Conservation (phyloP, 2,329 filamentous ascomycete species). For the Ophiocordyceps camponoti-rufipedis region DNA sequence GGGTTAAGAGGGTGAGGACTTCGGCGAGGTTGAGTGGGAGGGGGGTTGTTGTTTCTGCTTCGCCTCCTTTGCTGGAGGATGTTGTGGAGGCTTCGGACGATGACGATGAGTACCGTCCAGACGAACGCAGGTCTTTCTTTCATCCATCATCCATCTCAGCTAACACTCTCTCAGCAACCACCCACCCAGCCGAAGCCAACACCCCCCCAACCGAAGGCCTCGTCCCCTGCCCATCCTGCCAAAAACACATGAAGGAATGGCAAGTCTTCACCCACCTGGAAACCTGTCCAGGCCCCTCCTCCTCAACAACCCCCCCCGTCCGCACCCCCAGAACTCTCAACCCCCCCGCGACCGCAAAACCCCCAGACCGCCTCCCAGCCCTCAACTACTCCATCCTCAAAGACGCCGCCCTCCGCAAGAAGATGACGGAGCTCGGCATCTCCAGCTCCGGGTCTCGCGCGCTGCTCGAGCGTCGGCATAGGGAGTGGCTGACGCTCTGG, state of each 20-base stretch:
- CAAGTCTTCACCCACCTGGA: slow-evolving; percentile 71
- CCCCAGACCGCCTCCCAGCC: slow-evolving; percentile 50
- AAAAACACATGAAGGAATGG: slow-evolving; percentile 58
- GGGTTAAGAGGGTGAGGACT: slow-evolving; percentile 31
- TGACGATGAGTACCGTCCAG: slow-evolving; percentile 14
- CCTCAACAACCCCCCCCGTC: neutral
- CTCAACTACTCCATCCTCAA: slow-evolving; percentile 80
- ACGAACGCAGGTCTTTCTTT: slow-evolving; percentile 7
- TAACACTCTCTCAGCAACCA: neutral
- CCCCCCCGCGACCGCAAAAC: slow-evolving; percentile 11
- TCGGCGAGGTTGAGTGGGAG: slow-evolving; percentile 28
- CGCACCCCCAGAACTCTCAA: too few species aligned
- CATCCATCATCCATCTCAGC: neutral
- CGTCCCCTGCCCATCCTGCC: slow-evolving; percentile 71
- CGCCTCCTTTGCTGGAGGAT: slow-evolving; percentile 1
- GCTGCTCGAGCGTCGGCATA: slow-evolving; percentile 63
- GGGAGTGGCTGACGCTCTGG: slow-evolving; percentile 89
- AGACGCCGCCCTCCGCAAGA: slow-evolving; percentile 60
- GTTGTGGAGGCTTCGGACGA: slow-evolving; percentile 9
- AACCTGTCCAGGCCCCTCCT: slow-evolving; percentile 27
- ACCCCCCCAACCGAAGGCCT: slow-evolving; percentile 45
- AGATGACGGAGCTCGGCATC: slow-evolving; percentile 65
- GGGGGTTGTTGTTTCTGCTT: slow-evolving; percentile 6
- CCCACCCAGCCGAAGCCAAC: neutral
- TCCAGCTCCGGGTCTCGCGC: slow-evolving; percentile 48